phyloP scores from a whole-genome alignment of 108 stramenopile species.

The Chaetoceros muelleri region DNA sequence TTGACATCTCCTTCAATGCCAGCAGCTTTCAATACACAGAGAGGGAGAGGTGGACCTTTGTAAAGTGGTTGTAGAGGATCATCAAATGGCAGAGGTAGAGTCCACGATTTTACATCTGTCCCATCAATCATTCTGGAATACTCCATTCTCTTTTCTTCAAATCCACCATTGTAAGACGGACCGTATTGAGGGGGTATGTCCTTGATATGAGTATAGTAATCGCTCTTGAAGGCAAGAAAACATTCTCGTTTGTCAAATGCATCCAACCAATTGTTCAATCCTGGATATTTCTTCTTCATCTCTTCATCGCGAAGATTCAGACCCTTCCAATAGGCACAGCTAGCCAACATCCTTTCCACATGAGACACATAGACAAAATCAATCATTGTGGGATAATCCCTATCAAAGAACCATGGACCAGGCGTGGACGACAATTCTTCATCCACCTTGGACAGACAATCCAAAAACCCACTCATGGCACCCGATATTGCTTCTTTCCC shows the following conservation, averaged over 20 bases:
- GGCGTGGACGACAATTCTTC: constrained; percentile 43
- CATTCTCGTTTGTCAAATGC: constrained; percentile 79
- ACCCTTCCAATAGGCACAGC: constrained; percentile 86
- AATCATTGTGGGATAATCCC: constrained; percentile 82
- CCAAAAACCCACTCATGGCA: constrained; percentile 67
- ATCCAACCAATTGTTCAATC: constrained; percentile 80
- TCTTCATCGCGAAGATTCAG: constrained; percentile 50
- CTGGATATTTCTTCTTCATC: constrained; percentile 36
- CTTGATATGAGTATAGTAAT: constrained; percentile 70
- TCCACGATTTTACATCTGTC: constrained; percentile 41
- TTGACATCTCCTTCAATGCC: constrained; percentile 38
- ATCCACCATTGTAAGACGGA: constrained; percentile 67
- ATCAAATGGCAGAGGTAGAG: constrained; percentile 55
- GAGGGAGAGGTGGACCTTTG: constrained; percentile 59
- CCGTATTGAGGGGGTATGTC: constrained; percentile 64
- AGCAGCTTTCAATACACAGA: constrained; percentile 49
- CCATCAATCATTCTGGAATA: constrained; percentile 45
- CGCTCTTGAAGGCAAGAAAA: constrained; percentile 81
- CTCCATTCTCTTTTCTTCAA: constrained; percentile 34
- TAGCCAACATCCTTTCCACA: constrained; percentile 87
- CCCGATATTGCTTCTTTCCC: constrained; percentile 42
- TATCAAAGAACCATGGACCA: constrained; percentile 90
- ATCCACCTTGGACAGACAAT: constrained; percentile 70
- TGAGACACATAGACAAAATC: constrained; percentile 86
- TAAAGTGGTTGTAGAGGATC: constrained; percentile 71